Base-by-base conservation (phyloP, 805 yeast species). In the Lachancea mirantina region DNA sequence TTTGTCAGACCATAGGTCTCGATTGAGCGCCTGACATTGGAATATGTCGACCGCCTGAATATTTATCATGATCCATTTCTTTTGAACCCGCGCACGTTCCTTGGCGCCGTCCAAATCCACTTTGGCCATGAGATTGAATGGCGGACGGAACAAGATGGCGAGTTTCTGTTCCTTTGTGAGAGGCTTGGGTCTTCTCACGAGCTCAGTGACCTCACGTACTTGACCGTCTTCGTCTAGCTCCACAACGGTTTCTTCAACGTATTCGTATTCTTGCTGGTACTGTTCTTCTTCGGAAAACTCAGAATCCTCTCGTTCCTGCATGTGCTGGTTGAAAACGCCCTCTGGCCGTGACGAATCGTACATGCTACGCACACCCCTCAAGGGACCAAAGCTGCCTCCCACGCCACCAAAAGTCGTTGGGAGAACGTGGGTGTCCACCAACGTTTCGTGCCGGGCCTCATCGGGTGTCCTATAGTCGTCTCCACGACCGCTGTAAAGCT, bases 81-180 rank as follows among this genome's bases (percentile, higher is more conserved):
- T 64, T 38, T 65, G 68, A 19, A 57, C 59, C 36, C 47, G 69
- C 2, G 94, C 96, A 40, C 68, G 65, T 2, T 48, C 42, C 44
- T 78, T 83, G 2, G 97, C 97, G 1, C 52, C 63, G 24, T 84
- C 92, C n/a, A 92, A 55, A 34, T 72, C 74, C 11, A 76, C 42
- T 43, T 70, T 75, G 14, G 77, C 67, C 49, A 92, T 85, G 20
- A 92, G 62, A 46, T 89, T 96, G 62, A 84, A 89, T 0, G 99
- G 99, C 0, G 98, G 97, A 40, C 89, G 68, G 58, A 89, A 92
- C 18, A 92, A 64, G 40, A 70, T 70, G 4, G 95, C 96, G 29
- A 92, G 63, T 31, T 94, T 66, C 42, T 76, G 67, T 34, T 50
- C 58, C 41, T 47, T 52, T 2, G 59, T 38, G 28, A 49, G 39